Conservation (phyloP, 257 asterid species). For the Gardenia jasminoides region DNA sequence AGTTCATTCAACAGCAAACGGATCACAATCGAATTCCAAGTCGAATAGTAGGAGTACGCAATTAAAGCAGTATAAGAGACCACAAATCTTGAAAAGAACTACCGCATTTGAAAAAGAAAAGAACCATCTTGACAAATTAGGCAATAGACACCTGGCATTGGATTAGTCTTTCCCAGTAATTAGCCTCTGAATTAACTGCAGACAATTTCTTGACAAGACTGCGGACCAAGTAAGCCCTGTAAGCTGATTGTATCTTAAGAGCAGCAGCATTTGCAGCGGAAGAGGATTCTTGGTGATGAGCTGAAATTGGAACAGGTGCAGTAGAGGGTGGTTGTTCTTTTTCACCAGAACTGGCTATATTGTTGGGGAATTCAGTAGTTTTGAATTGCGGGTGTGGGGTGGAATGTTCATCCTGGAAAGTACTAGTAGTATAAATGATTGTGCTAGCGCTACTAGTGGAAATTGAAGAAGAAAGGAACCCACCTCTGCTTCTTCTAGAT, state of each 20-base stretch:
- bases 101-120: background rate
- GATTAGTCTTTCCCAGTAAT: conserved; percentile 63
- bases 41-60: too few species aligned
- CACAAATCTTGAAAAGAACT: background rate
- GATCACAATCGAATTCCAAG: too few species aligned
- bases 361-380: conserved; percentile 35
- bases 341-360: conserved; percentile 25
- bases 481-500: conserved; percentile 23
- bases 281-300: conserved; percentile 24
- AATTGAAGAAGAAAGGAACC: conserved; percentile 21
- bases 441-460: conserved; percentile 27
- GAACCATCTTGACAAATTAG: background rate
- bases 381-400: conserved; percentile 26
- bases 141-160: conserved; percentile 67
- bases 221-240: conserved; percentile 63
- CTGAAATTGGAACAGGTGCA: conserved; percentile 1
- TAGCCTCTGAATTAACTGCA: conserved; percentile 73
- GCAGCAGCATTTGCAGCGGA: conserved; percentile 44
- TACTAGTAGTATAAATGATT: conserved; percentile 20
- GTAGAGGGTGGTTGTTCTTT: conserved; percentile 5
- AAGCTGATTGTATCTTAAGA: conserved; percentile 66
- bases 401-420: conserved; percentile 38
- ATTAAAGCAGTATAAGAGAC: background rate
- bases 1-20: too few species aligned
- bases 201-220: conserved; percentile 59